phyloP scores from a whole-genome alignment of 371 early-diverging fungal species.

The Mucor piriformis region DNA sequence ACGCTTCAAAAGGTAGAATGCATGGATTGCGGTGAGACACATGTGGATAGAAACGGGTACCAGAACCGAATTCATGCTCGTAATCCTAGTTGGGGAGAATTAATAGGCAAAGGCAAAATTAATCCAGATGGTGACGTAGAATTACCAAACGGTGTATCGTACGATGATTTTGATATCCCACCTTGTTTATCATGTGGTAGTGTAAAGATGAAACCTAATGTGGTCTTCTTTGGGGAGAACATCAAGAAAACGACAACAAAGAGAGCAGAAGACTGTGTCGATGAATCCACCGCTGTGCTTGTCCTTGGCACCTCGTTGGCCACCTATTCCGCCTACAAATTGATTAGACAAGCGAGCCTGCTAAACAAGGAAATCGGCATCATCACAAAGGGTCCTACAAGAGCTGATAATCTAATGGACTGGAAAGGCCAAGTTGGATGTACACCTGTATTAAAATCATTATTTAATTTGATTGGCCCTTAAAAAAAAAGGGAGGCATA shows the following conservation, averaged over 20 bases:
- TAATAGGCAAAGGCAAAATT: constrained; percentile 36
- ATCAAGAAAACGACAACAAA: constrained; percentile 57
- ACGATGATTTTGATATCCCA: constrained; percentile 74
- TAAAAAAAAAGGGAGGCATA: neutral
- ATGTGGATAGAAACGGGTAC: constrained; percentile 57
- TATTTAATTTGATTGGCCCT: constrained; percentile 16
- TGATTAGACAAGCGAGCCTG: constrained; percentile 68
- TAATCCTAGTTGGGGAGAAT: constrained; percentile 73
- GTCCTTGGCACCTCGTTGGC: constrained; percentile 83
- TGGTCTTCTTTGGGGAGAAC: constrained; percentile 92
- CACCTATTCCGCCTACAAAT: constrained; percentile 81
- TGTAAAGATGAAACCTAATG: constrained; percentile 70
- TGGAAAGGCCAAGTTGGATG: constrained; percentile 61
- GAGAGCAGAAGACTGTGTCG: constrained; percentile 56
- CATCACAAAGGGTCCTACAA: constrained; percentile 75
- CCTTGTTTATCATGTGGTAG: constrained; percentile 66
- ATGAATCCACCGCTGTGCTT: constrained; percentile 63
- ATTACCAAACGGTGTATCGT: constrained; percentile 56
- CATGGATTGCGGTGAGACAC: constrained; percentile 60
- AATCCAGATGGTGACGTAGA: constrained; percentile 93
- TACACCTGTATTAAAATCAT: constrained; percentile 34
- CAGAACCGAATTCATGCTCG: constrained; percentile 67
- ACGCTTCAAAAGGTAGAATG: constrained; percentile 77
- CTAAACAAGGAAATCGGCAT: constrained; percentile 65
- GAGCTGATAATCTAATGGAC: constrained; percentile 71